Evolutionary conservation across 2,329 filamentous ascomycete species (phyloP).

Genomic region (Colletotrichum sp.): DNA sequence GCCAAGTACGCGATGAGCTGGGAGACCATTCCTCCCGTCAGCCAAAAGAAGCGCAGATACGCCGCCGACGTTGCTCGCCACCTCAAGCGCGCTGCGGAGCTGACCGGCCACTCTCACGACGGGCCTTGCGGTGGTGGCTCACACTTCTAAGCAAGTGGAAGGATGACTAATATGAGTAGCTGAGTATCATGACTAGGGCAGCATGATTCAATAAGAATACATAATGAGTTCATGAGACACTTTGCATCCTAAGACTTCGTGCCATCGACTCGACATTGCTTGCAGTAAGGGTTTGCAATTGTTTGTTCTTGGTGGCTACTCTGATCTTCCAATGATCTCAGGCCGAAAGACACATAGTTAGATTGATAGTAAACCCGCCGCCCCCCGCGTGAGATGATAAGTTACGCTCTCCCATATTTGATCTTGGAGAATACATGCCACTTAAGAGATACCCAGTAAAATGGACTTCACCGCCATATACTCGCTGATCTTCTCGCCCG

Average conservation of each 20-base stretch:
- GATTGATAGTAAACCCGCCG: not conserved
- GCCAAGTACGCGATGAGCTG: slow-evolving; percentile 45
- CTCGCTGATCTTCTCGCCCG: slow-evolving; percentile 27
- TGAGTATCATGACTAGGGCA: not conserved
- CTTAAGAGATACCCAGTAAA: not conserved
- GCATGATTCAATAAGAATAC: not conserved
- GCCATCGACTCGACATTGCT: not conserved
- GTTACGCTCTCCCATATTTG: too few species aligned
- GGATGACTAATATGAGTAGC: not conserved
- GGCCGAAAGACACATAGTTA: not conserved
- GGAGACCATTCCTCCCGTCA: slow-evolving; percentile 34
- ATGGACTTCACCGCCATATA: slow-evolving; percentile 13
- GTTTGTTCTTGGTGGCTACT: not conserved
- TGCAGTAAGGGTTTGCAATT: not conserved
- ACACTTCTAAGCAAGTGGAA: not conserved
- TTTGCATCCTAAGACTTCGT: rapidly evolving
- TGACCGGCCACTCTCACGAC: slow-evolving; percentile 28
- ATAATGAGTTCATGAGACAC: not conserved
- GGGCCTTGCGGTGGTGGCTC: slow-evolving; percentile 33
- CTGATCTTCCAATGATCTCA: not conserved
- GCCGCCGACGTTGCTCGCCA: slow-evolving; percentile 32
- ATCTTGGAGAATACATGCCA: too few species aligned
- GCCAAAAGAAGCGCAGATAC: slow-evolving; percentile 31
- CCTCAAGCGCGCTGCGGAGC: slow-evolving; percentile 28
- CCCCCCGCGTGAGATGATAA: too few species aligned